These are phyloP conservation scores for Climacium dendroides DNA, from an alignment of 225 moss, liverwort and hornwort genomes.

Conservation along the genomic window DNA sequence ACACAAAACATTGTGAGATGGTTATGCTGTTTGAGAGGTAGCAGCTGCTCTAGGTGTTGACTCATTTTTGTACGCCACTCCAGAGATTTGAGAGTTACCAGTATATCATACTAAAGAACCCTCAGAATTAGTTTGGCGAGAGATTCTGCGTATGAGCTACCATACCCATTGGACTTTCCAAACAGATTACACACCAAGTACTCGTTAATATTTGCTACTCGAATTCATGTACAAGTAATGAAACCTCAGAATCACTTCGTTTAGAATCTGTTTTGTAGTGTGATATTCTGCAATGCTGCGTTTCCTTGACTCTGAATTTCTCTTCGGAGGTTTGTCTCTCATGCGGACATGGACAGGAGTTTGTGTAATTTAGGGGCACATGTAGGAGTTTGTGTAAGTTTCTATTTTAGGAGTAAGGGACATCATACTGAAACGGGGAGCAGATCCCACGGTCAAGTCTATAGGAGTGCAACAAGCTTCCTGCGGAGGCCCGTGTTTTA, in stretches of 20 bases:
- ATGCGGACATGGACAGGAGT: no score
- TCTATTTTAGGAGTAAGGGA: background rate
- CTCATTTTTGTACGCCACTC: background rate
- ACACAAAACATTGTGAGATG: conserved; percentile 96
- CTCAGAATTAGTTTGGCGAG: background rate
- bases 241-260: background rate
- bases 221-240: background rate
- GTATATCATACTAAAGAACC: background rate
- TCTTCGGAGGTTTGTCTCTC: background rate
- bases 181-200: background rate
- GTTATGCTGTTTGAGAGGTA: conserved; percentile 94
- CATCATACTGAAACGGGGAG: background rate
- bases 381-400: background rate
- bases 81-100: background rate
- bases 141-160: background rate
- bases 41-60: background rate
- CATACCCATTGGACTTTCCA: background rate
- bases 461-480: no score
- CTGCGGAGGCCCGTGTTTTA: no score
- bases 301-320: background rate
- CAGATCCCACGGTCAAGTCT: no score
- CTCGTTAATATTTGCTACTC: background rate
- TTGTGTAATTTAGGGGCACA: background rate
- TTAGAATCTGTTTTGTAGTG: background rate
- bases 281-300: background rate